These are phyloP conservation scores for Botryotinia calthae DNA, from an alignment of 2,329 filamentous ascomycete genomes.

Conservation along the genomic window DNA sequence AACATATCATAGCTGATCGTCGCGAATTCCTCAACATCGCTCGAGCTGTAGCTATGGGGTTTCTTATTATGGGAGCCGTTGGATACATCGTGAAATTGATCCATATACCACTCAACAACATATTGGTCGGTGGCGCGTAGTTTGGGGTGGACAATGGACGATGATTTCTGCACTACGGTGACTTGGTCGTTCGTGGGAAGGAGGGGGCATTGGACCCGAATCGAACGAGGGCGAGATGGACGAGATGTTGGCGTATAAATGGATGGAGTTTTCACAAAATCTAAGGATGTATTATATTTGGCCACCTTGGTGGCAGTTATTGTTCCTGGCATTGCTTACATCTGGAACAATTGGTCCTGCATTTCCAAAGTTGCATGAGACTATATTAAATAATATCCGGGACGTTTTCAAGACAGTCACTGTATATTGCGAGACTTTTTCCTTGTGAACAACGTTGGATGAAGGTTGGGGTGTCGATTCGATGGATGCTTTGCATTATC, in stretches of 20 bases:
- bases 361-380: not conserved
- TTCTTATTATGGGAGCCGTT: slow-evolving; percentile 53
- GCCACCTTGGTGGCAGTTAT: slow-evolving; percentile 4
- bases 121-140: slow-evolving; percentile 46
- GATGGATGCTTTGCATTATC: not conserved
- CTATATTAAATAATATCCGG: slow-evolving; percentile 9
- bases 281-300: slow-evolving; percentile 22
- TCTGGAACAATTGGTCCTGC: slow-evolving; percentile 6
- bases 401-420: not conserved
- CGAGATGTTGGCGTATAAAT: slow-evolving; percentile 14
- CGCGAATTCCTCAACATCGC: slow-evolving; percentile 47
- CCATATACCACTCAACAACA: slow-evolving; percentile 55
- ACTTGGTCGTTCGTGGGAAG: not conserved
- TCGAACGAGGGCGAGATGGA: not conserved
- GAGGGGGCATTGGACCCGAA: not conserved
- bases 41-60: slow-evolving; percentile 51
- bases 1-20: slow-evolving; percentile 38
- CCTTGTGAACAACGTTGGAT: not conserved
- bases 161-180: not conserved
- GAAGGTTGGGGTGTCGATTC: too few relatives aligned
- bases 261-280: slow-evolving; percentile 16
- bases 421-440: not conserved
- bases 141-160: slow-evolving; percentile 22
- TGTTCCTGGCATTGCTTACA: slow-evolving; percentile 3
- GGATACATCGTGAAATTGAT: slow-evolving; percentile 52